These are phyloP conservation scores for Vickermania ingenoplastis DNA, from an alignment of 208 protist species.

Conservation along the genomic window DNA sequence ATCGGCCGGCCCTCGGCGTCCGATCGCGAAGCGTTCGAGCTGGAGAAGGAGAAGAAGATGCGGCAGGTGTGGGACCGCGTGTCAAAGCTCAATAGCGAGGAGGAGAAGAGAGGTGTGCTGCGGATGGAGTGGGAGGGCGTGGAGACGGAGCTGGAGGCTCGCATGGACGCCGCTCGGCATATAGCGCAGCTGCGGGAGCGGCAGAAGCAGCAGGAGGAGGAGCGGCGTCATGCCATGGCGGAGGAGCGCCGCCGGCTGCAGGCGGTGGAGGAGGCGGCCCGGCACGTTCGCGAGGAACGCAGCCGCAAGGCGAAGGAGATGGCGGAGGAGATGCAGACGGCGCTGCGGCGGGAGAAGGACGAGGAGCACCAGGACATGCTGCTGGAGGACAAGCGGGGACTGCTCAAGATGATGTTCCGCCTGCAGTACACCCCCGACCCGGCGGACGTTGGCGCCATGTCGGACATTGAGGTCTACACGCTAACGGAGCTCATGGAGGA, in stretches of 20 bases:
- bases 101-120: constrained; percentile 4
- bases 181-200: not conserved
- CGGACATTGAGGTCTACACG: constrained; percentile 61
- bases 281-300: not conserved
- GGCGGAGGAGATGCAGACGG: not conserved
- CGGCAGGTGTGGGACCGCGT: constrained; percentile 3
- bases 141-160: constrained; percentile 12
- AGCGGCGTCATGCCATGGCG: not conserved
- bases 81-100: constrained; percentile 6
- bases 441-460: constrained; percentile 55
- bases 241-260: constrained; percentile 13
- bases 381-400: constrained; percentile 28
- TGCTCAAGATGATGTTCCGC: constrained; percentile 33
- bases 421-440: constrained; percentile 53
- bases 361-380: constrained; percentile 24
- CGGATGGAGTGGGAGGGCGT: constrained; percentile 17
- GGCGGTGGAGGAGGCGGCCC: not conserved
- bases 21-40: not conserved
- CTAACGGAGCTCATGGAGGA: constrained; percentile 26
- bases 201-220: not conserved
- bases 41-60: not conserved
- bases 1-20: not conserved
- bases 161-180: constrained; percentile 1
- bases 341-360: constrained; percentile 4
- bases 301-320: not conserved